Evolutionary conservation across 176 grass and related monocot genomes (phyloP).

Genomic region (Chloris gayana): DNA sequence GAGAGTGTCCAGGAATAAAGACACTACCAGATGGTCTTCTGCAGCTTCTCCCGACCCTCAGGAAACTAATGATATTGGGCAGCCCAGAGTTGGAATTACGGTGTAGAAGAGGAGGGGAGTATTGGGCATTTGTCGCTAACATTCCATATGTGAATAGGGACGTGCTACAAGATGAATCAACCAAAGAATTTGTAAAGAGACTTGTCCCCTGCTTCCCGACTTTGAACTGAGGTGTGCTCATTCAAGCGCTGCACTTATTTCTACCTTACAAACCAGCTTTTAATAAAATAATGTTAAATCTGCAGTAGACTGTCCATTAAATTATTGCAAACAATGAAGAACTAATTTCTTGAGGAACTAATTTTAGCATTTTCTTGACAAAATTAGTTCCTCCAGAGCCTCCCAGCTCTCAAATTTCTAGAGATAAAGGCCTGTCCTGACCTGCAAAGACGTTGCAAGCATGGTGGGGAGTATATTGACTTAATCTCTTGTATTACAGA

Average conservation of each 20-base stretch:
- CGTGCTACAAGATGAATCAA: neutral
- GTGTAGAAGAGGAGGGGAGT: constrained; percentile 15
- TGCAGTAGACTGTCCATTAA: too few species aligned
- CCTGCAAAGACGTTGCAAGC: neutral
- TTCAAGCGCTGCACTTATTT: too few species aligned
- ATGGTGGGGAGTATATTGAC: constrained; percentile 27
- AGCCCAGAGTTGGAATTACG: neutral
- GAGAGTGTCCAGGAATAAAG: neutral
- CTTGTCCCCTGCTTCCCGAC: neutral
- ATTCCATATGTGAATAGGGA: neutral
- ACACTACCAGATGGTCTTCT: neutral
- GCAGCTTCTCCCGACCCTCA: neutral
- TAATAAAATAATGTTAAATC: too few species aligned
- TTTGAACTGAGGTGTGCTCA: neutral
- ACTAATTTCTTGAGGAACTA: too few species aligned
- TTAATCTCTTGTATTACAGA: neutral
- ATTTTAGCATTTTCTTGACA: too few species aligned
- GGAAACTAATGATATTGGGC: fast-evolving
- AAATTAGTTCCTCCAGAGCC: neutral
- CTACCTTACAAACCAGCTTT: too few species aligned
- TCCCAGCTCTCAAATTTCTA: constrained; percentile 1
- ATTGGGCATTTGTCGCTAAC: neutral
- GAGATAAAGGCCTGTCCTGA: neutral
- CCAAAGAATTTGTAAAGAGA: neutral
- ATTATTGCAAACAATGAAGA: too few species aligned